Evolutionary conservation across 2,329 filamentous ascomycete genomes (phyloP).

Genomic region (Botrytis deweyae): DNA sequence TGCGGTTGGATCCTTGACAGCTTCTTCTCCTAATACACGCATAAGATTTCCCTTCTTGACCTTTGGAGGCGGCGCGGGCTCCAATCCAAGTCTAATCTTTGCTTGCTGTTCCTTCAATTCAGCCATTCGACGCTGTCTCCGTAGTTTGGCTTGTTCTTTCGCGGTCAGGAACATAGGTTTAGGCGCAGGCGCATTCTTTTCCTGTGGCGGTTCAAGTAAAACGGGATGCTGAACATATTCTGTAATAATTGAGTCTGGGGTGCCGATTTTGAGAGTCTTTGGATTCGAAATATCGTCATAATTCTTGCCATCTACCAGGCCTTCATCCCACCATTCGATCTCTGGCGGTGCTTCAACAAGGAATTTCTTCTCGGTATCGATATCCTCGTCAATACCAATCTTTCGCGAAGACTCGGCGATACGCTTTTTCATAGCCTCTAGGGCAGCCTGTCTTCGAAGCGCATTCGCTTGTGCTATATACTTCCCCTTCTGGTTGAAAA

Average conservation of each 20-base stretch:
- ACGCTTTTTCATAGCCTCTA: constrained; percentile 92
- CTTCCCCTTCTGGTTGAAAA: constrained; percentile 96
- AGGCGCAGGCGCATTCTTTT: constrained; percentile 72
- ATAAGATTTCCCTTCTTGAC: constrained; percentile 98
- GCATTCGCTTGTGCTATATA: constrained; percentile 94
- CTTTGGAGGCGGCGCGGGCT: constrained; percentile 88
- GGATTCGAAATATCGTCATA: constrained; percentile 71
- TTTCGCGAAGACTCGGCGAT: constrained; percentile 86
- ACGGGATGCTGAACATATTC: constrained; percentile 92
- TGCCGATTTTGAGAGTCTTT: constrained; percentile 68
- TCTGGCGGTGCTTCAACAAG: constrained; percentile 79
- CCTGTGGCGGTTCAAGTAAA: constrained; percentile 85
- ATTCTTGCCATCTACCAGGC: constrained; percentile 69
- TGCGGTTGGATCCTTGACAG: constrained; percentile 93
- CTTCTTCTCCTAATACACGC: constrained; percentile 83
- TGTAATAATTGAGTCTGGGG: constrained; percentile 83
- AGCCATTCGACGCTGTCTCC: constrained; percentile 85
- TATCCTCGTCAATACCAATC: constrained; percentile 89
- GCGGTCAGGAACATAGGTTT: constrained; percentile 92
- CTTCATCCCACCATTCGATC: constrained; percentile 98
- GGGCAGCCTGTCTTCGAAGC: constrained; percentile 77
- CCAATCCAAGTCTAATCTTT: constrained; percentile 87
- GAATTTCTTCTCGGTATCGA: constrained; percentile 86
- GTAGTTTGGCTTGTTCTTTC: constrained; percentile 87
- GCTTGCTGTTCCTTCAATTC: constrained; percentile 95